Base-by-base conservation (phyloP, 2,329 filamentous ascomycete genomes). In the Hypoxylon sp. region DNA sequence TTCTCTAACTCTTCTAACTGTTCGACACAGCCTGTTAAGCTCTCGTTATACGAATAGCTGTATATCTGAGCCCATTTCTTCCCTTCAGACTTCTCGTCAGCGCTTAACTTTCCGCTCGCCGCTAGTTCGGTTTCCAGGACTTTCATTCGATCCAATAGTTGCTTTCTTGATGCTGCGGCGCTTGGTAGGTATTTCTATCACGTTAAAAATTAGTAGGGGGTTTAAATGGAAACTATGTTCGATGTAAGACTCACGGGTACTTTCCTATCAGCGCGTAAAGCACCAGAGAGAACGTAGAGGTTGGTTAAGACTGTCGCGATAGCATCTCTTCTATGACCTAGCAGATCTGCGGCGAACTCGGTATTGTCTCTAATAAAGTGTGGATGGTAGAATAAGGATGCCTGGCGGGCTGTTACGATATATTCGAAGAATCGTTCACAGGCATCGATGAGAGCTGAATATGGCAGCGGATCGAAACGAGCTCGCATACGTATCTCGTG, bases 401-500 rank as follows among this genome's bases (percentile, higher is more conserved):
- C 79, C 61, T 84, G 81, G 5, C 82, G 78, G 3, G 84, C 75
- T 12, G 79, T 74, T 17, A 84, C 77, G 47, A 83, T 73, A 53
- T 83, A 78, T 55, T 84, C 81, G 57, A 84, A 83, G 70, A 84
- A 83, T 3, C 74, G 73, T 63, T 84, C 81, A 45, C 78, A 82
- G 5, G 75, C 72, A 55, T 79, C 76, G 36, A 82, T 79, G 4
- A 84, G 75, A 9, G 75, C 80, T 2, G 76, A 78, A 64, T 83
- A 84, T 0, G 81, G 80, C 1, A 79, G 67, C 1, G 80, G 77
- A 46, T 84, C 74, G 57, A 84, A 84, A 1, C 79, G 78, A 1
- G 75, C 80, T 15, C 81, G 77, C 25, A 84, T 73, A 2, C 82
- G 79, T 55, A 83, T 76, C 60, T 85, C 82, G 59, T 85, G 82